phyloP scores from a whole-genome alignment of 495 filamentous ascomycete species.

The Baudoinia panamericana region DNA sequence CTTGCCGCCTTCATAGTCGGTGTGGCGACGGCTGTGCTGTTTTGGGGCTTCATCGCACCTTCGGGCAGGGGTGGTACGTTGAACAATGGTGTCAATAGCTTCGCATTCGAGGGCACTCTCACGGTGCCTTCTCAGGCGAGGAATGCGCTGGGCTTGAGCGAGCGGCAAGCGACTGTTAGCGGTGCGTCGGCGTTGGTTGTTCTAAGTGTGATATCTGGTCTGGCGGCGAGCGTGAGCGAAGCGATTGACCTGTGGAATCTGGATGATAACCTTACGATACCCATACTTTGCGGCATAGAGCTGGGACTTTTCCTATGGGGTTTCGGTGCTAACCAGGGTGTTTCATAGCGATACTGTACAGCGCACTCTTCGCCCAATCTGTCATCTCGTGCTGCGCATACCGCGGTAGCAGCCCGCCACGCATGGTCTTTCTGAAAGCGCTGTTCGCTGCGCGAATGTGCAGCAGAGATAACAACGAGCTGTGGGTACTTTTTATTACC shows the following conservation, averaged over 20 bases:
- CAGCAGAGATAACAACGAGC: too few relatives aligned
- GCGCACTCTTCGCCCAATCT: too few relatives aligned
- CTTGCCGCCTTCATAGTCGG: slow-evolving; percentile 72
- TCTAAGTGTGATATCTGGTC: slow-evolving; percentile 75
- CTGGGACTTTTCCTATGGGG: slow-evolving; percentile 89
- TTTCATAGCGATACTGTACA: too few relatives aligned
- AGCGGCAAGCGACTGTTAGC: slow-evolving; percentile 37
- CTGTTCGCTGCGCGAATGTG: too few relatives aligned
- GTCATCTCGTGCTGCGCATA: too few relatives aligned
- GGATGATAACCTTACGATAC: slow-evolving; percentile 97
- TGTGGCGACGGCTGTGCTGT: slow-evolving; percentile 62
- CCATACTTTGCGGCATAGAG: slow-evolving; percentile 75
- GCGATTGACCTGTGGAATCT: slow-evolving; percentile 79
- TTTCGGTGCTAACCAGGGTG: too few relatives aligned
- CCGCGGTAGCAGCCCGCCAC: too few relatives aligned
- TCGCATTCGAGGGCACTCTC: slow-evolving; percentile 70
- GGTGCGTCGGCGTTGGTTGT: slow-evolving; percentile 67
- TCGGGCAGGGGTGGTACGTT: neutral
- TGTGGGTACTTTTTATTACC: too few relatives aligned
- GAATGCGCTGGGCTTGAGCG: slow-evolving; percentile 29
- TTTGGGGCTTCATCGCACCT: slow-evolving; percentile 79
- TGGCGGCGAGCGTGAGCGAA: slow-evolving; percentile 78
- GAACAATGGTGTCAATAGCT: slow-evolving; percentile 49
- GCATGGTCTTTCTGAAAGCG: too few relatives aligned
- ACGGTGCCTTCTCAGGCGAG: slow-evolving; percentile 42